Base-by-base conservation (phyloP, 2,329 filamentous ascomycete species). In the Colletotrichum destructivum region DNA sequence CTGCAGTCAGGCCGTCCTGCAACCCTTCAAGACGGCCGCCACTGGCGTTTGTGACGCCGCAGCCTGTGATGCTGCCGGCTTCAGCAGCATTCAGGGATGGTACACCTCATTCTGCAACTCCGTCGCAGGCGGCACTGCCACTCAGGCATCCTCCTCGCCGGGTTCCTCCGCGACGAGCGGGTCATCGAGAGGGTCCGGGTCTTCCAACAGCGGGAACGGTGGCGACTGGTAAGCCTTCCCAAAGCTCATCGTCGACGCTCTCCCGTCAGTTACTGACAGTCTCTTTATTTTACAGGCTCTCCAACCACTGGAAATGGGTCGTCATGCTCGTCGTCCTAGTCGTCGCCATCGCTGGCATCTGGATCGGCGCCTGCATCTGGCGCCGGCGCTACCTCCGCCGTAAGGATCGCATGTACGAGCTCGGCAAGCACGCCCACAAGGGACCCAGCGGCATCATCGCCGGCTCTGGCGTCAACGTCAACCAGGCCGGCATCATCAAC, bases 261-360 rank as follows among this genome's bases (percentile, higher is more conserved):
- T 11, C 35, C 54, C 67, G 4, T 4, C 12, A 15, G 26, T 31
- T 51, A 18, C 62, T 66, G 46, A 70, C 62, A 38, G 18, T 44
- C n/a, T 5, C n/a, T 13, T 3, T 18, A 0, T 9, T 9, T 4
- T 26, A 7, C 73, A 94, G 93, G 92, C 82, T 93, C 61, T 86
- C 88, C 9, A 87, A 84, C 38, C 93, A 96, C 81, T 94, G 89
- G 85, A 88, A 91, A 84, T 97, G 94, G 94, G 89, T 97, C 56
- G 87, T 96, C 73, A 94, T 96, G 87, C 86, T 96, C 64, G 91
- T 94, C 74, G 84, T 96, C 73, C 86, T 97, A 38, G 87, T 92
- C 54, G 84, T 96, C 71, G 91, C 86, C 64, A 93, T 97, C 73
- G 83, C 87, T 16, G 85, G 86, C 69, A 88, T 94, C 77, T 93